A percentile compares a stretch with the other conserved stretches of the same genome.
phyloP scores from a whole-genome alignment of 345 rosid genomes.

The Syzygium oleosum region DNA sequence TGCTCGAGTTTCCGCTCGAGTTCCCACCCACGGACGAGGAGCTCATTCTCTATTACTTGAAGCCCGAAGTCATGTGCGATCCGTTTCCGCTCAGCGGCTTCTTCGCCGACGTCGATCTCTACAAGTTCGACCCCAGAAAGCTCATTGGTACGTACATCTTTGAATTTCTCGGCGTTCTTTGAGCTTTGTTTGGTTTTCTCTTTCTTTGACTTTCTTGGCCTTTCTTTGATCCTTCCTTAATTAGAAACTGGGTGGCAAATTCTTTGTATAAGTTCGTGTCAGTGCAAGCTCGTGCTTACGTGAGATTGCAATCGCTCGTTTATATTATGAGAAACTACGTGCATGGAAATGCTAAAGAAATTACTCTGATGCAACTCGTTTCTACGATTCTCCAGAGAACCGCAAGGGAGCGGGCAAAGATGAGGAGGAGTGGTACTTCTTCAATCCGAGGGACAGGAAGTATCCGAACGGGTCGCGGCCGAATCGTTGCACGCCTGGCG shows the following conservation, averaged over 20 bases:
- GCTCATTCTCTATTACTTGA: neutral
- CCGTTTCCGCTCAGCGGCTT: neutral
- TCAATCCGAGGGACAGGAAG: neutral
- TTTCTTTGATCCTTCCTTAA: neutral
- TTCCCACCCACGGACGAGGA: neutral
- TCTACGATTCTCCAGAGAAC: neutral
- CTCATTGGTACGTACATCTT: neutral
- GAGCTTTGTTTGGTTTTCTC: neutral
- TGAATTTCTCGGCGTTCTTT: neutral
- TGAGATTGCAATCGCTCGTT: too few species aligned
- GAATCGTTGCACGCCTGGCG: neutral
- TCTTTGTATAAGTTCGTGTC: too few species aligned
- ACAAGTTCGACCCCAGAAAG: neutral
- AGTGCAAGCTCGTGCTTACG: too few species aligned
- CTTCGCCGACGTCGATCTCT: neutral
- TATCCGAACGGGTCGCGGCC: neutral
- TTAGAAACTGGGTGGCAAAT: too few species aligned
- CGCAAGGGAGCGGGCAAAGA: neutral
- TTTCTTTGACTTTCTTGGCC: neutral
- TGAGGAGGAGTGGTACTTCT: neutral
- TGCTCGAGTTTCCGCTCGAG: neutral
- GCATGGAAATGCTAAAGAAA: neutral
- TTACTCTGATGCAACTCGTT: neutral
- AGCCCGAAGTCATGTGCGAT: neutral
- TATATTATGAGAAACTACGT: neutral